Percentiles rank a stretch among this genome's conserved stretches.
Conservation (phyloP, 345 rosid species). For the Viola odorata region DNA sequence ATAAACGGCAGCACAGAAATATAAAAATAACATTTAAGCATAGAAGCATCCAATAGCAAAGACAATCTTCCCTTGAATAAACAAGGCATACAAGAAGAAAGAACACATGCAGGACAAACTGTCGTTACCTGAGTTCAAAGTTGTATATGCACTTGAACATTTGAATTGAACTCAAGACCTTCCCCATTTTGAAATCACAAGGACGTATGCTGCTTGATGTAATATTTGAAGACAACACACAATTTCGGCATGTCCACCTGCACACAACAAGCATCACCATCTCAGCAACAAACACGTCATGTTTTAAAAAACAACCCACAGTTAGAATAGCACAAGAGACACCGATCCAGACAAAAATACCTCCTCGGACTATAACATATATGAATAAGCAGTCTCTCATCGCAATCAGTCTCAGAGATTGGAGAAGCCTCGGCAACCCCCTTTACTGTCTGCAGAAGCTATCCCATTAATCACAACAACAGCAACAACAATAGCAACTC, state of each 20-base stretch:
- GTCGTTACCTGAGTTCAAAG: constrained; percentile 56
- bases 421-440: constrained; percentile 66
- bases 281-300: neutral
- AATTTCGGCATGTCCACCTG: constrained; percentile 86
- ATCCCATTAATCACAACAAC: constrained; percentile 6
- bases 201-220: constrained; percentile 67
- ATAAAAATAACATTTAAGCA: too few species aligned
- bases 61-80: neutral
- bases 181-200: constrained; percentile 89
- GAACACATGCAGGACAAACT: neutral
- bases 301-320: neutral
- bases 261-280: constrained; percentile 17
- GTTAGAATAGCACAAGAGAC: neutral
- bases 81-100: too few species aligned
- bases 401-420: constrained; percentile 34
- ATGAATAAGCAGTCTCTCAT: constrained; percentile 70
- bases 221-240: constrained; percentile 50
- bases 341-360: constrained; percentile 25
- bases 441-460: constrained; percentile 57
- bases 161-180: constrained; percentile 63
- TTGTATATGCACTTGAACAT: constrained; percentile 69
- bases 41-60: neutral
- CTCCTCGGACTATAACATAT: constrained; percentile 86
- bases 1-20: too few species aligned
- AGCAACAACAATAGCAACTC: neutral